Evolutionary conservation across 176 grass and related monocot genomes (phyloP), one percentile per base, ranked within the genome.

Genomic region (Oryza brachyantha): DNA sequence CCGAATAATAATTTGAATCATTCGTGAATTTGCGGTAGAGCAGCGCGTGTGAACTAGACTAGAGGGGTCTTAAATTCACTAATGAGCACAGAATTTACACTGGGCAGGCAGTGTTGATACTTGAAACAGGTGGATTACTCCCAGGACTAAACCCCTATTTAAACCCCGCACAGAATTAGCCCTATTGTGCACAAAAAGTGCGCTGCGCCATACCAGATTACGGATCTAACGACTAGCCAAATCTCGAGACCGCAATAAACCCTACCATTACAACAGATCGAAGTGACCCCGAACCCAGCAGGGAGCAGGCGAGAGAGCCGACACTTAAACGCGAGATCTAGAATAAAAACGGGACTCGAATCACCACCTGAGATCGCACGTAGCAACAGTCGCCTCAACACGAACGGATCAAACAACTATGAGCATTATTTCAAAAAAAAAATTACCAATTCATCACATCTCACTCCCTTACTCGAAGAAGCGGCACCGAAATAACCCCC

Each of bases 61-160:
- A 36, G 3, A 5, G 11, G 5, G 13, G 13, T 13, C 10, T 12
- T 61, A 25, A 84, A 36, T 43, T 84, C 38, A 17, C 9, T 37
- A 61, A 45, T 0, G 4, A 36, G 25, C 16, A 0, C 72, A 34
- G 76, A 13, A 76, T 76, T 70, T 55, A 32, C 31, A 22, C 0
- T 0, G 29, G 40, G 13, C 0, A 50, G 59, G 19, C 19, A 8
- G 6, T n/a, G 10, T 5, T 26, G 41, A 43, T 12, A 43, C 5
- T 8, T 26, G 19, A 50, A 13, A 66, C 55, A 40, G 58, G 35
- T 24, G 55, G 29, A 52, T 28, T 2, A 45, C 29, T 29, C 17
- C 16, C 63, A 52, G 5, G 61, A 67, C 29, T 78, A 83, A 88
- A 79, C 75, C 86, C 86, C 81, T 27, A 79, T 74, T 74, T 35